phyloP scores from a whole-genome alignment of 2,329 filamentous ascomycete species.

The Paecilomyces variotii region DNA sequence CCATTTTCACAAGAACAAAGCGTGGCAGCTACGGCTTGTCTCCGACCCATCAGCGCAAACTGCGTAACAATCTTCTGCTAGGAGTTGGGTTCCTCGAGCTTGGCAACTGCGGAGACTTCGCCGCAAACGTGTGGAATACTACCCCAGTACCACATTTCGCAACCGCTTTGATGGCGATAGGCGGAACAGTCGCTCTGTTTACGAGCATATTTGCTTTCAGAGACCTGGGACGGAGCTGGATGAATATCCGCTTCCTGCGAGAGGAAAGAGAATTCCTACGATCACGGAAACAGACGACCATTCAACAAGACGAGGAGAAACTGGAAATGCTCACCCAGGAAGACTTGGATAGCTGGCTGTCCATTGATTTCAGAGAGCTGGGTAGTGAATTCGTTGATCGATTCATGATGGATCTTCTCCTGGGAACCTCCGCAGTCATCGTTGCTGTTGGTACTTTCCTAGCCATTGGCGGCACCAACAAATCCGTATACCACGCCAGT shows the following conservation, averaged over 20 bases:
- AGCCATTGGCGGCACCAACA: slow-evolving; percentile 45
- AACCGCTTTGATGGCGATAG: slow-evolving; percentile 45
- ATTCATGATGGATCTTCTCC: slow-evolving; percentile 43
- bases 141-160: slow-evolving; percentile 44
- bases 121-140: slow-evolving; percentile 51
- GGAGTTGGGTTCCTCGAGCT: slow-evolving; percentile 47
- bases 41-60: not conserved
- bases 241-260: slow-evolving; percentile 41
- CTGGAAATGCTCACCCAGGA: slow-evolving; percentile 9
- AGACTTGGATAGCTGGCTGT: slow-evolving; percentile 31
- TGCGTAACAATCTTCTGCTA: slow-evolving; percentile 20
- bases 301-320: slow-evolving; percentile 6
- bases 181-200: slow-evolving; percentile 40
- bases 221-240: slow-evolving; percentile 38
- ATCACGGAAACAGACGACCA: slow-evolving; percentile 8
- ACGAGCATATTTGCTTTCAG: slow-evolving; percentile 40
- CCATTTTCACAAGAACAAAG: not conserved
- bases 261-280: slow-evolving; percentile 31
- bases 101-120: slow-evolving; percentile 50
- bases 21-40: not conserved
- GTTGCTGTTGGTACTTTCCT: slow-evolving; percentile 47
- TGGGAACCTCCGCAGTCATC: slow-evolving; percentile 44
- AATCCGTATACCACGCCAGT: slow-evolving; percentile 36
- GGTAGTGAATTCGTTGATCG: slow-evolving; percentile 46
- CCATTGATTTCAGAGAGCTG: slow-evolving; percentile 42